Conservation (phyloP, 495 filamentous ascomycete species). For the Cryomyces antarcticus region DNA sequence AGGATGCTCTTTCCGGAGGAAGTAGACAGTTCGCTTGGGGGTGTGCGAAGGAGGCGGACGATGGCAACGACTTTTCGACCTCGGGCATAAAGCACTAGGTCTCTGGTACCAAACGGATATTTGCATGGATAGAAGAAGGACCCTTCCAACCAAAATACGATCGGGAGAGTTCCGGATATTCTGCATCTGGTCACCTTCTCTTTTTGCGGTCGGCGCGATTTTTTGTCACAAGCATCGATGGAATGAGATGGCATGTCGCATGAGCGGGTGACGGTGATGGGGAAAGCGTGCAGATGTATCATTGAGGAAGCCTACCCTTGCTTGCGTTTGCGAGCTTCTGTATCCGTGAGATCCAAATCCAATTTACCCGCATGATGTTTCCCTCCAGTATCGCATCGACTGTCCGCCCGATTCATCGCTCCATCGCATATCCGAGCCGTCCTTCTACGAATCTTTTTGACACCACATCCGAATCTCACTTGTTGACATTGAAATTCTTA, state of each 20-base stretch:
- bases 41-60: not conserved
- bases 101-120: not conserved
- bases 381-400: too few relatives aligned
- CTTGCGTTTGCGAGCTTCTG: not conserved
- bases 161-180: not conserved
- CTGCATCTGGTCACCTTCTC: not conserved
- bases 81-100: too few relatives aligned
- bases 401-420: too few relatives aligned
- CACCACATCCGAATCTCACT: too few relatives aligned
- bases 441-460: too few relatives aligned
- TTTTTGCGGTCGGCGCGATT: not conserved
- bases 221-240: not conserved
- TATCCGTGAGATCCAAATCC: too few relatives aligned
- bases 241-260: not conserved
- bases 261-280: not conserved
- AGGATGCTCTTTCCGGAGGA: slow-evolving; percentile 97
- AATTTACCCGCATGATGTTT: too few relatives aligned
- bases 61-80: too few relatives aligned
- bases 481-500: too few relatives aligned
- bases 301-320: not conserved
- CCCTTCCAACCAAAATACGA: not conserved
- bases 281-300: not conserved
- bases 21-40: slow-evolving; percentile 40
- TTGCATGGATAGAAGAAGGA: not conserved
- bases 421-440: too few relatives aligned